Base-by-base conservation (phyloP, 352 stramenopile species). In the Pythium myriotylum region DNA sequence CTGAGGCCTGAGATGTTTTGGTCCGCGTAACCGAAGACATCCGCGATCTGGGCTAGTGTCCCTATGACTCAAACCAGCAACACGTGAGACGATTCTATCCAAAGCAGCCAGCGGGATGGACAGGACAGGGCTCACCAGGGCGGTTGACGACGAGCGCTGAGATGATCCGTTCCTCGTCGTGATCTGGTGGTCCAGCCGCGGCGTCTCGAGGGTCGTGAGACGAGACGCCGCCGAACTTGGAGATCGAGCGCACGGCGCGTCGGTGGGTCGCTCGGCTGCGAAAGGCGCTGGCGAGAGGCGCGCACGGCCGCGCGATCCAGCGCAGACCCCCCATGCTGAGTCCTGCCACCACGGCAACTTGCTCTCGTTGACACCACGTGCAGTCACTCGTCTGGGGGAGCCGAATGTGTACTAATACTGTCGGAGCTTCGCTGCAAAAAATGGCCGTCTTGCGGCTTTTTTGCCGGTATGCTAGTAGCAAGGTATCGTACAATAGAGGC, bases 1-100 rank as follows among this genome's bases (percentile, higher is more conserved):
- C 75, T 87, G 3, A 92, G 72, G n/a, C 77, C 77, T 22, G 77
- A 84, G 42, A 91, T 88, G 66, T 91, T 92, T 57, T 89, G 74
- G 33, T 88, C 70, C n/a, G 76, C 74, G 52, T 82, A 86, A 17
- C 72, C 72, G 53, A 92, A 92, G 22, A 88, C 79, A 51, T 87
- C 70, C 2, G 81, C 80, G 56, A 92, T 76, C 65, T 90, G 80
- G 37, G 79, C 80, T 41, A 92, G 54, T 20, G 80, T 88, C 4
- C 80, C 78, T 78, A 8, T 24, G 19, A 13, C 19, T n/a, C n/a
- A n/a, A n/a, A n/a, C n/a, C n/a, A n/a, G n/a, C n/a, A n/a, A n/a
- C n/a, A n/a, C n/a, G n/a, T n/a, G n/a, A n/a, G n/a, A n/a, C n/a
- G n/a, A n/a, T n/a, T n/a, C n/a, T n/a, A n/a, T n/a, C n/a, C n/a